These are phyloP conservation scores for Candida anglica DNA, from an alignment of 805 yeast genomes.

Conservation along the genomic window DNA sequence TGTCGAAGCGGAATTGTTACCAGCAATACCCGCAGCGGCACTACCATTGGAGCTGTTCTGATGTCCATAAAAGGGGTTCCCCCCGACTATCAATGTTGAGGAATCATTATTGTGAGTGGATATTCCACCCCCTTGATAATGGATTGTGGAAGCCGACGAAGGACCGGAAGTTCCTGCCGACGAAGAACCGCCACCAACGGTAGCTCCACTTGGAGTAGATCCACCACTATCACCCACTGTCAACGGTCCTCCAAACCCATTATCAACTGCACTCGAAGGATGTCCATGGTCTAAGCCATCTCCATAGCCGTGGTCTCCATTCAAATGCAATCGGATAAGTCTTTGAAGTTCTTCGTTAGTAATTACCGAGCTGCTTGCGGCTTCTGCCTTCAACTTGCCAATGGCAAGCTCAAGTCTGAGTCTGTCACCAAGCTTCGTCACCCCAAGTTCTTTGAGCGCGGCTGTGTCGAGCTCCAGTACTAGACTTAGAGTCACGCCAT, in stretches of 20 bases:
- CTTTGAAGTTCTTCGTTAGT: slow-evolving; percentile 19
- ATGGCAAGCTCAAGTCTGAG: slow-evolving; percentile 62
- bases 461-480: slow-evolving; percentile 57
- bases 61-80: slow-evolving; percentile 1
- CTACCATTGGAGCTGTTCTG: slow-evolving; percentile 1
- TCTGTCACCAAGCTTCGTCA: slow-evolving; percentile 80
- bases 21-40: not conserved
- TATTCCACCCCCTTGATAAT: not conserved
- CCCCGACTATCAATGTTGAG: no score
- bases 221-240: slow-evolving; percentile 5
- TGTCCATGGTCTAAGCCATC: not conserved
- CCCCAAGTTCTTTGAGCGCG: slow-evolving; percentile 69
- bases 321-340: slow-evolving; percentile 12
- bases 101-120: no score
- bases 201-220: not conserved
- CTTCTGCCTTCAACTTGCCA: slow-evolving; percentile 38
- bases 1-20: not conserved
- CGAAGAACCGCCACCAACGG: not conserved
- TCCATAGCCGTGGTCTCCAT: slow-evolving; percentile 1
- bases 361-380: slow-evolving; percentile 9
- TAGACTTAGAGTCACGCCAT: slow-evolving; percentile 55
- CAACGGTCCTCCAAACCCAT: slow-evolving; percentile 1
- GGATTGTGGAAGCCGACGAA: not conserved
- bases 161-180: not conserved
- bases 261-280: not conserved